Conservation (phyloP, 2,329 filamentous ascomycete species). For the Hyphodiscus sp. region DNA sequence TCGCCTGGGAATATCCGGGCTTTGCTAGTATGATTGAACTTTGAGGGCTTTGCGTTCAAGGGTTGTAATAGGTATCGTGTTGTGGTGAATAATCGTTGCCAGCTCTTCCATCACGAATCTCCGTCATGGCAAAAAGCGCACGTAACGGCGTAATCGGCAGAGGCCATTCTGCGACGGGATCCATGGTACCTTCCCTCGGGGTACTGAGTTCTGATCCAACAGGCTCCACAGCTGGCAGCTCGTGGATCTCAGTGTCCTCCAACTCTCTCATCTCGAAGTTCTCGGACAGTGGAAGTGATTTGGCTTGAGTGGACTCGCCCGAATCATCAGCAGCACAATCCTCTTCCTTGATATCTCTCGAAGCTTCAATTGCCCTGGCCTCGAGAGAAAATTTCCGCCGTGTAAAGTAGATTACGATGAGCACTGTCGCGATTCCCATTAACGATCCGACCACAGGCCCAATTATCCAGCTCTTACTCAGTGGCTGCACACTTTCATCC, state of each 20-base stretch:
- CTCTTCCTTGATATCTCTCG: not conserved
- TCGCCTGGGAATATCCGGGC: too few species aligned
- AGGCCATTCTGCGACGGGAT: constrained; percentile 10
- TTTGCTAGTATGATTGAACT: not conserved
- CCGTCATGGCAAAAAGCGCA: constrained; percentile 18
- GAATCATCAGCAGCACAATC: constrained; percentile 8
- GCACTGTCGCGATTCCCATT: constrained; percentile 20
- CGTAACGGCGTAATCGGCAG: constrained; percentile 20
- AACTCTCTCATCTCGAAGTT: constrained; percentile 16
- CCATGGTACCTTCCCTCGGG: constrained; percentile 6
- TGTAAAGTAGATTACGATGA: constrained; percentile 24
- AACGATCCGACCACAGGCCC: constrained; percentile 23
- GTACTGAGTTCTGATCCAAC: constrained; percentile 21
- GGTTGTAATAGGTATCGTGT: constrained; percentile 26
- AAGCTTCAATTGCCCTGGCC: not conserved
- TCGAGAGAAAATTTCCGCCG: constrained; percentile 12
- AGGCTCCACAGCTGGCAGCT: constrained; percentile 22
- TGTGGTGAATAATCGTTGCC: constrained; percentile 10
- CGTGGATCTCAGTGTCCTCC: constrained; percentile 16
- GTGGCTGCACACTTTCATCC: not conserved
- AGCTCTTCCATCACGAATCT: constrained; percentile 19
- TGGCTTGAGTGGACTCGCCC: constrained; percentile 2
- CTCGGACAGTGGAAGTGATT: constrained; percentile 19
- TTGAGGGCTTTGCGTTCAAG: constrained; percentile 12
- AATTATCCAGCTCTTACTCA: constrained; percentile 21